Base-by-base conservation (phyloP, 352 stramenopile genomes). In the Globisporangium uncinulatum region DNA sequence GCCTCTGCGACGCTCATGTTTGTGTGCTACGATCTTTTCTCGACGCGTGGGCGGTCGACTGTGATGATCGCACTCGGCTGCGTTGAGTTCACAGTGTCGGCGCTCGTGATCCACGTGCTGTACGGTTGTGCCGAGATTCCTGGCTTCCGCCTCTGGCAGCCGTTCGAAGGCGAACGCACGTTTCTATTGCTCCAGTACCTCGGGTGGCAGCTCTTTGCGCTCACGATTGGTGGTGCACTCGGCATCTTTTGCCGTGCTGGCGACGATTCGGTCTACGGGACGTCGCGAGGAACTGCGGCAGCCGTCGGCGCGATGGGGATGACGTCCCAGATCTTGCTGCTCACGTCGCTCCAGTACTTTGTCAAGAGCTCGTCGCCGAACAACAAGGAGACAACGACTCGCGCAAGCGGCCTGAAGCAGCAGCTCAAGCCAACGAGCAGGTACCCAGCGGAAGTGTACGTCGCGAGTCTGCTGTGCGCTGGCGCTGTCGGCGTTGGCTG, bases 131-230 rank as follows among this genome's bases (percentile, higher is more conserved):
- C 58, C 5, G 73, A 86, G 24, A 71, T 86, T 41, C 71, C 73
- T 4, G 71, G 71, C 0, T 86, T 78, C 49, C 57, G 56, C 2
- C 20, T 80, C 6, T 86, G 75, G 75, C 74, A 83, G 63, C 75
- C 75, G 10, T 86, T 86, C 47, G 69, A 82, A 55, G 75, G 75
- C 29, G 75, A 78, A 48, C 57, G 61, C 1, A 66, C 70, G 37
- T 86, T 83, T 45, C 52, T 86, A 53, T 57, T 86, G n/a, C 65
- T 86, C 0, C 75, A 86, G 59, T 86, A 83, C 42, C 49, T 86
- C 15, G 75, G 75, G 13, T 86, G 75, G 75, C 74, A 83, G 54
- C 68, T 86, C 51, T 78, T 83, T 15, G 73, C 66, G 19, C 70
- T 63, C n/a, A 74, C 63, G 4, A 52, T 83, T 10, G 64, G 65